phyloP scores from a whole-genome alignment of 441 rosid species.

The Aleurites moluccanus region DNA sequence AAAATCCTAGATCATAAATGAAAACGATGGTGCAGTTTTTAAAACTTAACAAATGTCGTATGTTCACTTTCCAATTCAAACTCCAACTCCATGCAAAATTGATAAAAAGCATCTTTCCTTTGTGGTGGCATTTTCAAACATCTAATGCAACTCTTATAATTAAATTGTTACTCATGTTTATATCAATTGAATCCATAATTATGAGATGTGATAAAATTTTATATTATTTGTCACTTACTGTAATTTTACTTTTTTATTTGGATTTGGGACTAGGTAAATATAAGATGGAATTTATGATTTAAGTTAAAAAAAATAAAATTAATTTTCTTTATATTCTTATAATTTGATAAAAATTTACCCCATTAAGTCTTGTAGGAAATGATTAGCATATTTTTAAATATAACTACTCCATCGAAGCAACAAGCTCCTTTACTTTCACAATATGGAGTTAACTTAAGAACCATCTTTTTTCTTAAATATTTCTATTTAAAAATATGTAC shows the following conservation, averaged over 20 bases:
- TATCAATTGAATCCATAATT: too few relatives aligned
- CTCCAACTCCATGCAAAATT: too few relatives aligned
- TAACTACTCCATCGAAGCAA: not conserved
- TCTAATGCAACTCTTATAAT: not conserved
- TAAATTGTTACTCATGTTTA: too few relatives aligned
- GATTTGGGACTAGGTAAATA: too few relatives aligned
- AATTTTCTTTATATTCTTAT: not conserved
- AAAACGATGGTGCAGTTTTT: not conserved
- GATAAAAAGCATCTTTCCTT: not conserved
- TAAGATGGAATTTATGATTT: too few relatives aligned
- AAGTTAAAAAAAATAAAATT: not conserved
- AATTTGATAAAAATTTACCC: not conserved
- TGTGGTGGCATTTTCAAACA: not conserved
- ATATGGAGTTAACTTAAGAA: not conserved
- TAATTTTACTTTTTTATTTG: too few relatives aligned
- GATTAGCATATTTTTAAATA: not conserved
- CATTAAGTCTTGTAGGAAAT: slow-evolving; percentile 2
- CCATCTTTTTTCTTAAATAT: not conserved
- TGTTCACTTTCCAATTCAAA: too few relatives aligned
- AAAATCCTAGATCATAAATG: not conserved
- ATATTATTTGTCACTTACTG: too few relatives aligned
- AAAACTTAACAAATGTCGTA: not conserved
- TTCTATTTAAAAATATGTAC: not conserved
- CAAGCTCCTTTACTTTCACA: not conserved
- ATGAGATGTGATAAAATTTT: too few relatives aligned